Evolutionary conservation across 2,329 filamentous ascomycete genomes (phyloP), one percentile per base, ranked within the genome.

Genomic region (Pyrenophora seminiperda): DNA sequence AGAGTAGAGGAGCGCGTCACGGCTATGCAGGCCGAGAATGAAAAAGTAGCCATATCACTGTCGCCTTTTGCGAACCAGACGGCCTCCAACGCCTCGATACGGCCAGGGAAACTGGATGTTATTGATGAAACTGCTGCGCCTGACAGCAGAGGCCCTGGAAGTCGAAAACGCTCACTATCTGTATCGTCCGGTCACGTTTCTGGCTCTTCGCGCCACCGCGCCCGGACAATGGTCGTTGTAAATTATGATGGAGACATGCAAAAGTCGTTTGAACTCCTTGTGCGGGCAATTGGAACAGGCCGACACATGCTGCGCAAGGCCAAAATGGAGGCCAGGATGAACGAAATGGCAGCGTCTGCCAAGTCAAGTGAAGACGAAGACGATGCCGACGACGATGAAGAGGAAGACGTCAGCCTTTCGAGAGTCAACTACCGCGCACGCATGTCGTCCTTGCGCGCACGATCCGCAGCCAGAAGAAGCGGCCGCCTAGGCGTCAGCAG

Each of bases 211-310:
- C 83, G 84, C 54, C 88, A 88, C 68, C 85, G 89, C 46, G 85
- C 85, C 3, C 83, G 88, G 58, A 86, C 81, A 49, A 88, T 90
- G 80, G 87, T 93, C 38, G 86, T 94, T 32, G 89, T 97, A n/a
- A 92, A 91, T 73, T 97, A 97, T 69, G 92, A 97, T 68, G 90
- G 88, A 60, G 87, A 90, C 54, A 87, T 95, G 3, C 91, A 97
- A 68, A 84, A 84, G 41, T 85, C 87, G 31, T 91, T 97, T 58
- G 91, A 96, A 63, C 81, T 87, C 47, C 76, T 96, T 41, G 91
- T 96, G 48, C 87, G 90, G 54, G 88, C 89, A 47, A 86, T 97
- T 29, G 90, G 89, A 4, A 83, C 84, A 1, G 89, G 88, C 41
- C 81, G 92, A 49, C 96, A 96, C 73, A 79, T 90, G 58, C 86